Percentiles rank a stretch among this genome's conserved stretches.
phyloP scores from a whole-genome alignment of 2,329 filamentous ascomycete genomes.

The Juglanconis sp. region DNA sequence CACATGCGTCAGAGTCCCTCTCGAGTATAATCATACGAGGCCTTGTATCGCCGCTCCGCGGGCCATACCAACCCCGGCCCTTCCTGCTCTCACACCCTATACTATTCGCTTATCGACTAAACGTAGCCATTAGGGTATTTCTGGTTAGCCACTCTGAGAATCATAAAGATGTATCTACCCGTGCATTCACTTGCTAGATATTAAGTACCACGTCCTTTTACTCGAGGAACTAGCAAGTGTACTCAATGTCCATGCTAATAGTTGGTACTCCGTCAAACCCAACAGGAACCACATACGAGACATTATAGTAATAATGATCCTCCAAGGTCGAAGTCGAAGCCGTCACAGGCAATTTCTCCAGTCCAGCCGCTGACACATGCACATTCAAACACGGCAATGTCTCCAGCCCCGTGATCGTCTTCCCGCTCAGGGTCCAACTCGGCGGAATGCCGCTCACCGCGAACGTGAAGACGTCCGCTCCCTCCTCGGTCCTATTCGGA shows the following conservation, averaged over 20 bases:
- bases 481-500: constrained; percentile 37
- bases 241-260: constrained; percentile 7
- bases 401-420: constrained; percentile 29
- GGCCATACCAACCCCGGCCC: no score
- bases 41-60: no score
- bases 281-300: constrained; percentile 41
- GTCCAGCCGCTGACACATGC: constrained; percentile 34
- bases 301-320: constrained; percentile 42
- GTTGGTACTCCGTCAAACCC: constrained; percentile 32
- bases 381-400: constrained; percentile 38
- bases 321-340: constrained; percentile 33
- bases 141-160: no score
- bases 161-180: no score
- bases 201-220: no score
- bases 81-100: no score
- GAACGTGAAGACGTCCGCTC: constrained; percentile 37
- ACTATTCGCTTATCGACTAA: no score
- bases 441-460: constrained; percentile 36
- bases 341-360: constrained; percentile 31
- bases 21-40: no score
- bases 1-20: no score
- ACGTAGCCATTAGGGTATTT: no score
- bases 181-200: no score
- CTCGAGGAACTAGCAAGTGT: constrained; percentile 5
- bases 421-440: constrained; percentile 32